These are phyloP conservation scores for Coemansia umbellata DNA, from an alignment of 192 early-diverging fungal species.

Conservation along the genomic window DNA sequence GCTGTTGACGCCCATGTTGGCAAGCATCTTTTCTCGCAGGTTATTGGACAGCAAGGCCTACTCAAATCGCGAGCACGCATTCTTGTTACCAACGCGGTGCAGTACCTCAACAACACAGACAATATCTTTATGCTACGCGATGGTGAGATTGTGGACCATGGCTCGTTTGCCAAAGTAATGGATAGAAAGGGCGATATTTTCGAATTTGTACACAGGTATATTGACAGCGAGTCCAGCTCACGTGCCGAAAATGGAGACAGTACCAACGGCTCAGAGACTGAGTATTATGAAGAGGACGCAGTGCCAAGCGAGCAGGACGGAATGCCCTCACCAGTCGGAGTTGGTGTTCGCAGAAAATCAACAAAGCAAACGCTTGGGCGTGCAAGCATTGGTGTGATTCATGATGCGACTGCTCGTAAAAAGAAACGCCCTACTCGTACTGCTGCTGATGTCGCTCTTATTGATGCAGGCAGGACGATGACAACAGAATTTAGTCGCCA, in stretches of 20 bases:
- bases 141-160: slow-evolving; percentile 52
- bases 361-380: slow-evolving; percentile 46
- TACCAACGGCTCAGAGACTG: slow-evolving; percentile 20
- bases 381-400: slow-evolving; percentile 48
- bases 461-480: slow-evolving; percentile 48
- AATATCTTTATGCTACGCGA: slow-evolving; percentile 50
- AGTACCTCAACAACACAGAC: slow-evolving; percentile 50
- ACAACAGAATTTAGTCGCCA: slow-evolving; percentile 76
- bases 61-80: slow-evolving; percentile 53
- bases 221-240: slow-evolving; percentile 17
- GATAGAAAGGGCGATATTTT: slow-evolving; percentile 31
- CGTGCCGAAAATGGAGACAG: slow-evolving; percentile 11
- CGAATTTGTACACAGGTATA: slow-evolving; percentile 48
- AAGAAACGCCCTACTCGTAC: neutral
- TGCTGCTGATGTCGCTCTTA: slow-evolving; percentile 18
- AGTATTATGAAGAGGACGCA: slow-evolving; percentile 32
- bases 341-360: slow-evolving; percentile 22
- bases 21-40: slow-evolving; percentile 57
- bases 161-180: slow-evolving; percentile 53
- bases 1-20: slow-evolving; percentile 66
- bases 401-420: slow-evolving; percentile 3
- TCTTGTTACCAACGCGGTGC: slow-evolving; percentile 58
- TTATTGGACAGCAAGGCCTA: slow-evolving; percentile 50
- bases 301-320: slow-evolving; percentile 18
- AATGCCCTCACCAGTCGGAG: slow-evolving; percentile 12